These are phyloP conservation scores for Closterium sp. DNA, from an alignment of 139 green algal genomes.

Conservation along the genomic window DNA sequence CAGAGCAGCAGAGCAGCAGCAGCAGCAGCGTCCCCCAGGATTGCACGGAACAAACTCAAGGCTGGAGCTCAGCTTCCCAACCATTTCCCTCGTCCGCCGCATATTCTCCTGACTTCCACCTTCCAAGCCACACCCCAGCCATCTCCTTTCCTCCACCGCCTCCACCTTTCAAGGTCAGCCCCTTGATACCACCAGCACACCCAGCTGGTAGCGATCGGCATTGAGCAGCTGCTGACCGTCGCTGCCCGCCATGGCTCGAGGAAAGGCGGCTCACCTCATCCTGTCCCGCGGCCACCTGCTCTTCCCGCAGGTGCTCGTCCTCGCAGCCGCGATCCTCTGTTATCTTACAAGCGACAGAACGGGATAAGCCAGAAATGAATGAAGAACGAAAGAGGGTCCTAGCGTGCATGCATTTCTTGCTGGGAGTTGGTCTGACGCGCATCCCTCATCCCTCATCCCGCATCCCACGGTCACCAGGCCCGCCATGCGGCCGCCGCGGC, in stretches of 20 bases:
- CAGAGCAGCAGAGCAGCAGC: neutral
- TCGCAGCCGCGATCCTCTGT: neutral
- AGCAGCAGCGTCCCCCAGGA: neutral
- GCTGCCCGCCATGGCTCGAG: neutral
- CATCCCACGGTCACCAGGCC: neutral
- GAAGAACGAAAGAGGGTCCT: neutral
- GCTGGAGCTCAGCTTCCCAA: neutral
- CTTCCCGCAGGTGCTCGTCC: neutral
- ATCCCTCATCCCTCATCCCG: too few relatives aligned
- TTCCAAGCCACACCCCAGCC: neutral
- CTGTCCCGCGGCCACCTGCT: neutral
- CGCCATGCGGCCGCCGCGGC: neutral
- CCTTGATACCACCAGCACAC: neutral
- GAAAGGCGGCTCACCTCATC: neutral
- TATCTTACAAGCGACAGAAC: neutral
- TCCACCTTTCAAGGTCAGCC: neutral
- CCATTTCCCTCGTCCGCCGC: neutral
- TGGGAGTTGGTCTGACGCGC: too few relatives aligned
- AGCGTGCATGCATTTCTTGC: neutral
- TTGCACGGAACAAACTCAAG: neutral
- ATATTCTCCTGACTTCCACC: neutral
- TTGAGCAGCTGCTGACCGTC: neutral
- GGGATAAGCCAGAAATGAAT: neutral
- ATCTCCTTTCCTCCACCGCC: neutral
- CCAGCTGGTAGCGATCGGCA: neutral